Conservation (phyloP, 345 rosid genomes). For the Sisymbrium altissimum region DNA sequence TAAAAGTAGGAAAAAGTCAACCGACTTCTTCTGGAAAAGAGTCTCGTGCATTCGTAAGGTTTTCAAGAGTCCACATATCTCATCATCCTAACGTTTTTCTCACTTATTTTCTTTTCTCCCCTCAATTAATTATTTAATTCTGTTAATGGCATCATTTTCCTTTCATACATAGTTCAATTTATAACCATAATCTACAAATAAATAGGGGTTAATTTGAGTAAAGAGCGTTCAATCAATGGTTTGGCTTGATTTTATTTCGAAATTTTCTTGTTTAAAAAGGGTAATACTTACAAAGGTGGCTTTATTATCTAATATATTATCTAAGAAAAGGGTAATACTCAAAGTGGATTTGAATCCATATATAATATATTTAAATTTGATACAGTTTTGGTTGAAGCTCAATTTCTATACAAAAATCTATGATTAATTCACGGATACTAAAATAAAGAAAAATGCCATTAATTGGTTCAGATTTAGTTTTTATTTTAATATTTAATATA, state of each 20-base stretch:
- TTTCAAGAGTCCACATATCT: conserved; percentile 67
- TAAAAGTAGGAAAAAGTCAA: conserved; percentile 53
- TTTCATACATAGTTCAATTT: not conserved
- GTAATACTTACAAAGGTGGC: conserved; percentile 3
- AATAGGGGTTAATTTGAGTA: not conserved
- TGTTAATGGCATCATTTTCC: not conserved
- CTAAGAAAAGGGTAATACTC: not conserved
- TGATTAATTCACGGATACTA: not conserved
- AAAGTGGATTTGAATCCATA: not conserved
- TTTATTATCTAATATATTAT: not conserved
- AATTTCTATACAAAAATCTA: not conserved
- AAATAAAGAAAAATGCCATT: not conserved
- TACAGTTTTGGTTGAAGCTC: not conserved
- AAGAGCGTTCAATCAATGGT: not conserved
- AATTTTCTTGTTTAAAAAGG: not conserved
- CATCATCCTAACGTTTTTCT: conserved; percentile 23
- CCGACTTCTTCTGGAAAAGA: conserved; percentile 46
- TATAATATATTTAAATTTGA: not conserved
- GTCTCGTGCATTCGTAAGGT: conserved; percentile 60
- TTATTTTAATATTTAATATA: not conserved
- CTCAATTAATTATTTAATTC: not conserved
- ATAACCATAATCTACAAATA: not conserved
- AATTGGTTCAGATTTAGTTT: not conserved
- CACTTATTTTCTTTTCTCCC: not conserved
- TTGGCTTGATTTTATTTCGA: not conserved